Evolutionary conservation across 176 grass and related monocot species (phyloP), one percentile per base, ranked within the genome.

Genomic region (Triticum timopheevii): DNA sequence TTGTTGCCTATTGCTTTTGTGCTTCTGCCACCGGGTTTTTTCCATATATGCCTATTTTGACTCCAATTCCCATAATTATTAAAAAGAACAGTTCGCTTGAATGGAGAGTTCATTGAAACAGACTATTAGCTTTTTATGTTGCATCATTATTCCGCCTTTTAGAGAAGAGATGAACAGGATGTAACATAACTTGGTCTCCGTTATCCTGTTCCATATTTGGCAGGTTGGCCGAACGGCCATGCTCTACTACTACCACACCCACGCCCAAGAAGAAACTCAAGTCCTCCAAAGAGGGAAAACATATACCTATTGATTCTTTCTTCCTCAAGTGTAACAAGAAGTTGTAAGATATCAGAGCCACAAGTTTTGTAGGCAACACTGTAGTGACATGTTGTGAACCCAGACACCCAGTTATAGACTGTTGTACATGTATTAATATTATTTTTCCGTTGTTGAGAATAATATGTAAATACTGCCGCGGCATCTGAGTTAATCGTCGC

Each of bases 271-370:
- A 97, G 77, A 98, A 90, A 78, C 72, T 80, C 19, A 98, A 93
- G 76, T 42, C 80, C 67, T 82, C 83, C 23, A 91, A 69, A 76
- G 80, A 90, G 73, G 95, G 87, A 65, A 95, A 90, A 58, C 90
- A 92, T 44, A 92, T 93, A 80, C 93, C 95, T 23, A 95, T 98
- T 63, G 93, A 98, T 64, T 88, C 89, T 30, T 98, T 95, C 74
- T 98, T 98, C 54, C 64, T 36, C 11, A 98, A 87, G 80, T 38
- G 77, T 76, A 83, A 92, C 69, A 97, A 84, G 44, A 85, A 81
- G 2, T 65, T 75, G 86, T 91, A 81, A 77, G 25, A 62, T 65
- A 61, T 28, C 19, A 68, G 44, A 13, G 20, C 64, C 20, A 77
- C 47, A 56, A 7, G 27, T 62, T 15, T 49, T 77, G 50, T 54